These are phyloP conservation scores for Colletotrichum tropicicola DNA, from an alignment of 2,329 filamentous ascomycete species.

Conservation along the genomic window DNA sequence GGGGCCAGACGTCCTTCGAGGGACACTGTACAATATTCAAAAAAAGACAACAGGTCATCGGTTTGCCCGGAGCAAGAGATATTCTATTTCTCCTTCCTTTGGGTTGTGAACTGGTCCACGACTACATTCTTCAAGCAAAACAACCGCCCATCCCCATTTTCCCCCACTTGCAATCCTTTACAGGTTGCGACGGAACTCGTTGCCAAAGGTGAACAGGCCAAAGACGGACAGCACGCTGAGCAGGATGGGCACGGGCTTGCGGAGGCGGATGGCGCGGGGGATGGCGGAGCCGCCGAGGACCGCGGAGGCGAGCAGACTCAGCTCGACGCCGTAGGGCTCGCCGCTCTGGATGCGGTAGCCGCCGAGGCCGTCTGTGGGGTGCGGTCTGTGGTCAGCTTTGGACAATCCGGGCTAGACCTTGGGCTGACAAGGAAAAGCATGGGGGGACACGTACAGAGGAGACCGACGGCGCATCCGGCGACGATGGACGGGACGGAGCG, in stretches of 20 bases:
- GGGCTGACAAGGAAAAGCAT: not conserved
- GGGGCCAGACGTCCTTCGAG: not conserved
- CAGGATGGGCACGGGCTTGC: conserved; percentile 85
- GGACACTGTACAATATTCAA: not conserved
- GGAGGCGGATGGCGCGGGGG: conserved; percentile 83
- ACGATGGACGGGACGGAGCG: conserved; percentile 87
- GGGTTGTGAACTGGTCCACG: not conserved
- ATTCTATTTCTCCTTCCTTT: not conserved
- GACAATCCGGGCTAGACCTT: no score
- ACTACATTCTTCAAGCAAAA: not conserved
- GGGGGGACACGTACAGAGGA: conserved; percentile 59
- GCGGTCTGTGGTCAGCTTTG: conserved; percentile 1
- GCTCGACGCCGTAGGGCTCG: conserved; percentile 84
- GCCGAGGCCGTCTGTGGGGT: conserved; percentile 73
- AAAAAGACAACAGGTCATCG: no score
- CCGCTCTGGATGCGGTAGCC: conserved; percentile 81
- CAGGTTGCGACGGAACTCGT: conserved; percentile 62
- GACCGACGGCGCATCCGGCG: conserved; percentile 85
- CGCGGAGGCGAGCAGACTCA: conserved; percentile 88
- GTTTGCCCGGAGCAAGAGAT: not conserved
- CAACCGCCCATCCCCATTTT: not conserved
- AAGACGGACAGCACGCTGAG: conserved; percentile 82
- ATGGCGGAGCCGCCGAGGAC: conserved; percentile 85
- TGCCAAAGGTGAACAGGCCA: conserved; percentile 83
- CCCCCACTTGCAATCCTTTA: conserved; percentile 35